These are phyloP conservation scores for Phytophthora sp. DNA, from an alignment of 352 stramenopile species.

Conservation along the genomic window DNA sequence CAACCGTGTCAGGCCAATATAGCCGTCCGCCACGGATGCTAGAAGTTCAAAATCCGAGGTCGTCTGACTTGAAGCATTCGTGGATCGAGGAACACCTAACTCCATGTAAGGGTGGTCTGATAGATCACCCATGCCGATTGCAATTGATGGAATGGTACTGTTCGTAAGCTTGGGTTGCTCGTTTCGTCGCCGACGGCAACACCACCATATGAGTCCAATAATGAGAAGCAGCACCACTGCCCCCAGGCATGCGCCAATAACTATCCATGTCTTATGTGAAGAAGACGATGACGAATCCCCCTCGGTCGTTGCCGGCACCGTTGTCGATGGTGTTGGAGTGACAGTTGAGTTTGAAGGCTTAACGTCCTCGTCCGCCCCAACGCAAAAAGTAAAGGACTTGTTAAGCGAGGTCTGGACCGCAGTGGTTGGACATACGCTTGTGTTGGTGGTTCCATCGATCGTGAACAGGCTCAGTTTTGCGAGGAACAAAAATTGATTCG, in stretches of 20 bases:
- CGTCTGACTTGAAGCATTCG: constrained; percentile 66
- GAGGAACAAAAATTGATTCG: constrained; percentile 60
- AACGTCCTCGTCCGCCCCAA: constrained; percentile 15
- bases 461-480: constrained; percentile 50
- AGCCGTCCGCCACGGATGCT: constrained; percentile 65
- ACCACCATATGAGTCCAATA: constrained; percentile 45
- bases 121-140: constrained; percentile 64
- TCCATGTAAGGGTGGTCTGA: constrained; percentile 68
- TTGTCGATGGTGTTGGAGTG: constrained; percentile 21
- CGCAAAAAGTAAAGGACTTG: constrained; percentile 67
- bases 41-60: constrained; percentile 80
- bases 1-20: constrained; percentile 68
- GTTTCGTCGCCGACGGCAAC: constrained; percentile 42
- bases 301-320: constrained; percentile 13
- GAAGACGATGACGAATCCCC: constrained; percentile 28
- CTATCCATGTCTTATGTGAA: constrained; percentile 51
- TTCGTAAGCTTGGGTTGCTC: constrained; percentile 56
- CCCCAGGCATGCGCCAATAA: constrained; percentile 45
- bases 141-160: constrained; percentile 53
- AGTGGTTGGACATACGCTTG: constrained; percentile 52
- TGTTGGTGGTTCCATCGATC: constrained; percentile 60
- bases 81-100: constrained; percentile 39
- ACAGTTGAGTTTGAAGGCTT: constrained; percentile 25
- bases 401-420: constrained; percentile 52
- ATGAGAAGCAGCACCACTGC: constrained; percentile 41